phyloP scores from a whole-genome alignment of 768 basidiomycete genomes.

The Filobasidium floriforme region DNA sequence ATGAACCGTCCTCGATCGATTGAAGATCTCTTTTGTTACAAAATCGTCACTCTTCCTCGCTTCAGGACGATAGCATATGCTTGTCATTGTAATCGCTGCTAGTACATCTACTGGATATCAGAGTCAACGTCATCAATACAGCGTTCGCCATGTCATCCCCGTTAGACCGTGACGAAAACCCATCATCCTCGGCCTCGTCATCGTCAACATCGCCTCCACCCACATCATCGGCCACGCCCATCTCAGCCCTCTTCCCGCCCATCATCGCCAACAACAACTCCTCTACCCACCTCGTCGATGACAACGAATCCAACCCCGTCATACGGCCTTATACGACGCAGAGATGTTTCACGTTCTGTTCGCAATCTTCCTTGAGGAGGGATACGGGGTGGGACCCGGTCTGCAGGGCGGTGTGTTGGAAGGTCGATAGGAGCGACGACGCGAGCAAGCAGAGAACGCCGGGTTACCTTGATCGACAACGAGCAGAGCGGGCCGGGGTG shows the following conservation, averaged over 20 bases:
- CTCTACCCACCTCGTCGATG: neutral
- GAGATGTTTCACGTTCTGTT: neutral
- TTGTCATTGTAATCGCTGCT: no score
- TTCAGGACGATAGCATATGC: no score
- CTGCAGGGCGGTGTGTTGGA: constrained; percentile 1
- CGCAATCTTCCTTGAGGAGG: neutral
- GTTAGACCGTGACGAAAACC: no score
- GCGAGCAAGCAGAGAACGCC: neutral
- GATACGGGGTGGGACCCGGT: constrained; percentile 5
- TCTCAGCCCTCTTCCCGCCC: constrained; percentile 3
- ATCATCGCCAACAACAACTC: neutral
- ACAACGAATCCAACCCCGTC: neutral
- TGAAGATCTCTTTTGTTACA: no score
- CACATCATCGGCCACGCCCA: neutral
- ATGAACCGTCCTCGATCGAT: no score
- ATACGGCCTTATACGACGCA: neutral
- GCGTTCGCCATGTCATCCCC: no score
- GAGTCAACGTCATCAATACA: no score
- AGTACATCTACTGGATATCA: no score
- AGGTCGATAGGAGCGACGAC: neutral
- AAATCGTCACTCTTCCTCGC: no score
- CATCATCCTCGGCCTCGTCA: neutral
- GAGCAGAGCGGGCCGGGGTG: neutral
- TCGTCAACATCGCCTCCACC: neutral
- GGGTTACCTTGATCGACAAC: neutral